phyloP scores from a whole-genome alignment of 2,329 filamentous ascomycete genomes.

The Drechslerella stenobrocha region DNA sequence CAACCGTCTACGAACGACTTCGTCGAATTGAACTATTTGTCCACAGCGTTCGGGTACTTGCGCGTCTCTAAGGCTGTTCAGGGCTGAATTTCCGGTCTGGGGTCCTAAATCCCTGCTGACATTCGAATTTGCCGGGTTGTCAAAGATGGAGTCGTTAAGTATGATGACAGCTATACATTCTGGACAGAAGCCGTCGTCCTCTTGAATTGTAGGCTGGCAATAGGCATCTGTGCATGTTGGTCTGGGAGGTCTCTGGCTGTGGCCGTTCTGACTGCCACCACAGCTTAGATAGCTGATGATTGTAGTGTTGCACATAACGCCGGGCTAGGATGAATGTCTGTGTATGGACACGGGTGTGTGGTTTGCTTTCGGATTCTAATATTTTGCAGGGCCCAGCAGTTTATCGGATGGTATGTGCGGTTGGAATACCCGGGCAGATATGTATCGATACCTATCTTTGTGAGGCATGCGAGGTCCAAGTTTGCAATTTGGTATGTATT shows the following conservation, averaged over 20 bases:
- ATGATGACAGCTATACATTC: slow-evolving; percentile 25
- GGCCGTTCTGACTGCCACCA: slow-evolving; percentile 31
- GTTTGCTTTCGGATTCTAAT: too few relatives aligned
- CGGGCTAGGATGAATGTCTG: too few relatives aligned
- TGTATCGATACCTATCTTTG: too few relatives aligned
- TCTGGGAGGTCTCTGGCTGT: slow-evolving; percentile 13
- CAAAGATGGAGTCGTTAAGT: slow-evolving; percentile 19
- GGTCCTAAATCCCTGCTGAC: too few relatives aligned
- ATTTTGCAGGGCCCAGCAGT: too few relatives aligned
- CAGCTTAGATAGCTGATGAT: slow-evolving; percentile 28
- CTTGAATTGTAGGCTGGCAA: slow-evolving; percentile 18
- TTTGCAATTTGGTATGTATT: too few relatives aligned
- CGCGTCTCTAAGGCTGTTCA: too few relatives aligned
- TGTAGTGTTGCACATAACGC: slow-evolving; percentile 27
- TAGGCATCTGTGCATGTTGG: slow-evolving; percentile 19
- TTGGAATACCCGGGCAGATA: too few relatives aligned
- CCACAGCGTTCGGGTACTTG: background rate
- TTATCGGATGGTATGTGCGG: too few relatives aligned
- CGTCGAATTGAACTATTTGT: slow-evolving; percentile 6
- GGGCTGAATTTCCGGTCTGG: too few relatives aligned
- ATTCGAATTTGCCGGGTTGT: slow-evolving; percentile 9
- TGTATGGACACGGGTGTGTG: background rate
- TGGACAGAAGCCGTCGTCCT: slow-evolving; percentile 28
- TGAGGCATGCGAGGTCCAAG: too few relatives aligned
- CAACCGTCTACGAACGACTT: background rate